Base-by-base conservation (phyloP, 768 basidiomycete species). In the Sistotremastrum suecicum region DNA sequence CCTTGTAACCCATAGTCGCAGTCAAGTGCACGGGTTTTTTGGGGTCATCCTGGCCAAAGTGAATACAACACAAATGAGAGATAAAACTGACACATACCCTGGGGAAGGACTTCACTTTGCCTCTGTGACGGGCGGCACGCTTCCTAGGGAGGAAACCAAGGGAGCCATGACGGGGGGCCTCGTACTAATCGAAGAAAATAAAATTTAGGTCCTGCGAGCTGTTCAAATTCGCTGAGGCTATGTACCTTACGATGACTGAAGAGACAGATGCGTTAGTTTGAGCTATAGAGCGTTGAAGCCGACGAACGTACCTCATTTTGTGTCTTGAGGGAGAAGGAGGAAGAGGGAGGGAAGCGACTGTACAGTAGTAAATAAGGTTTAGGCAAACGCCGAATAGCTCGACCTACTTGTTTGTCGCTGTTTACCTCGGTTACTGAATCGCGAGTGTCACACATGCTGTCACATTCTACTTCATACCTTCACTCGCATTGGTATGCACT, bases 81-180 rank as follows among this genome's bases (percentile, higher is more conserved):
- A 29, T 37, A 37, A 7, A 32, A 33, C 12, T n/a, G 35, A 41
- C 34, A 58, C 79, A 49, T 52, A 89, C 92, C 82, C 81, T 91
- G 61, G 95, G 95, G 83, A 98, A 99, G 53, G 91, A 80, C 80
- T 99, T 99, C 68, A 97, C 91, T 76, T 91, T 92, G 66, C 94
- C 94, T 58, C 94, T 83, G 71, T 97, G 94, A 62, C 94, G 83
- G 54, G 94, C 91, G 47, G 94, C 75, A 60, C 94, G 81, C 73
- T 99, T 98, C 63, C 86, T 79, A 60, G 94, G 94, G 52, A 97
- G 78, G 75, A 91, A 94, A 60, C 91, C 94, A 58, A 98, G 81
- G 54, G 91, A 95, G 61, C 94, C 94, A 68, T 92, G 88, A 63
- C 94, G 90, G 60, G 94, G 94, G 54, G 90, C 89, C 83, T 98